phyloP scores from a whole-genome alignment of 2,329 filamentous ascomycete species.

The Emmonsia crescens region DNA sequence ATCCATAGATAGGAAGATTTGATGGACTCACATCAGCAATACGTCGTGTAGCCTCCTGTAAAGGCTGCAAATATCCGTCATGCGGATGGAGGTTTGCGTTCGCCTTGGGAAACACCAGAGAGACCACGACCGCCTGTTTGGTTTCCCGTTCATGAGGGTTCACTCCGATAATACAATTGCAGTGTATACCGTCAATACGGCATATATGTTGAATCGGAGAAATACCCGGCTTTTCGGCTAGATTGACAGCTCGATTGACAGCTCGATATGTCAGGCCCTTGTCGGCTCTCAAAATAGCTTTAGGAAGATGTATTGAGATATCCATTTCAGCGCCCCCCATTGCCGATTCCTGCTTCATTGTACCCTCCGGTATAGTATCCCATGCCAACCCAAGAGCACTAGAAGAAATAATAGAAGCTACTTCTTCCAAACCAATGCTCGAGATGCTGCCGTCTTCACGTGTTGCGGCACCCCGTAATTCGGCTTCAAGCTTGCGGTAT shows the following conservation, averaged over 20 bases:
- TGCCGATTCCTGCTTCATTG: too few species aligned
- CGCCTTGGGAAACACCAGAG: conserved; percentile 27
- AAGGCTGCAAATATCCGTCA: conserved; percentile 27
- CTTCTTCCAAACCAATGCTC: neutral
- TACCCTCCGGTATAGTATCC: neutral
- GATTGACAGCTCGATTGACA: conserved; percentile 18
- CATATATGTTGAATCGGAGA: conserved; percentile 28
- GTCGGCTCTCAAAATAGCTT: conserved; percentile 34
- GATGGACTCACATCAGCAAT: conserved; percentile 28
- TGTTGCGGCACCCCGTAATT: conserved; percentile 14
- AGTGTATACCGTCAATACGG: conserved; percentile 33
- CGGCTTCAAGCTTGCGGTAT: conserved; percentile 31
- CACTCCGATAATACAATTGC: conserved; percentile 41
- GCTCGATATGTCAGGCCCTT: conserved; percentile 32
- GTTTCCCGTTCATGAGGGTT: conserved; percentile 42
- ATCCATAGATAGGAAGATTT: neutral
- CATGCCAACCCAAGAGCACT: neutral
- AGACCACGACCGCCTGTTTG: conserved; percentile 39
- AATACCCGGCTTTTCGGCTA: conserved; percentile 10
- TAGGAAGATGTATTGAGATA: conserved; percentile 32
- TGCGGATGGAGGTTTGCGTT: conserved; percentile 16
- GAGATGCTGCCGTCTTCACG: neutral
- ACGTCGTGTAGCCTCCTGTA: conserved; percentile 29
- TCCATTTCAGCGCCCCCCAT: conserved; percentile 25
- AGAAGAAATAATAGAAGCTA: neutral